phyloP scores from a whole-genome alignment of 1,284 basidiomycete species.

The Cerioporus squamosus region DNA sequence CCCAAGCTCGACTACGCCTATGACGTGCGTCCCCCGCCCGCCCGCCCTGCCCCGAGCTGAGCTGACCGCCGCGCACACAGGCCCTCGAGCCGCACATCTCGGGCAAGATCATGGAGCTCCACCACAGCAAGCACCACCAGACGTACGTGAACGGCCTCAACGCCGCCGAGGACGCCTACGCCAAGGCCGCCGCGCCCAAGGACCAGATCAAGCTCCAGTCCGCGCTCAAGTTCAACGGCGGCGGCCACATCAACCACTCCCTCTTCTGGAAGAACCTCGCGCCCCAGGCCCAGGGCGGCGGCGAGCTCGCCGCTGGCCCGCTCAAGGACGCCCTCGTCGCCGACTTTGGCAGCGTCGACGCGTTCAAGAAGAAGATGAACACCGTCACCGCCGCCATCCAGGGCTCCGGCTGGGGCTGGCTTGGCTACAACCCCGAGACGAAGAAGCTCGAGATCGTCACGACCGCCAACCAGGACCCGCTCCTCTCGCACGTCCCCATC shows the following conservation, averaged over 20 bases:
- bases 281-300: conserved; percentile 54
- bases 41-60: background rate
- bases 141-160: conserved; percentile 79
- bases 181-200: conserved; percentile 66
- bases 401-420: conserved; percentile 99
- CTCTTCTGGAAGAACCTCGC: conserved; percentile 95
- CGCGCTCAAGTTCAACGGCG: conserved; percentile 75
- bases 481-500: conserved; percentile 87
- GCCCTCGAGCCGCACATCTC: conserved; percentile 88
- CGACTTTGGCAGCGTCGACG: conserved; percentile 74
- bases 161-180: conserved; percentile 75
- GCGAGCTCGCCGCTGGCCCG: conserved; percentile 63
- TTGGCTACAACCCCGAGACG: conserved; percentile 74
- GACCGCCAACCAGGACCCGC: conserved; percentile 96
- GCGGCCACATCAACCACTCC: conserved; percentile 88
- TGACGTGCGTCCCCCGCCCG: conserved; percentile 46
- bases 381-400: conserved; percentile 92
- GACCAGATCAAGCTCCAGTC: conserved; percentile 80
- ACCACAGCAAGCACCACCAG: conserved; percentile 90
- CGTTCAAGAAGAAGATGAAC: conserved; percentile 86
- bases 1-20: conserved; percentile 88
- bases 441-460: conserved; percentile 89
- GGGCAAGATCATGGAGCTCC: conserved; percentile 81
- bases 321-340: conserved; percentile 72
- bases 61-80: conserved; percentile 19